A percentile compares a stretch with the other conserved stretches of the same genome.
phyloP scores from a whole-genome alignment of 768 basidiomycete genomes.

The Calocybe cyanea region DNA sequence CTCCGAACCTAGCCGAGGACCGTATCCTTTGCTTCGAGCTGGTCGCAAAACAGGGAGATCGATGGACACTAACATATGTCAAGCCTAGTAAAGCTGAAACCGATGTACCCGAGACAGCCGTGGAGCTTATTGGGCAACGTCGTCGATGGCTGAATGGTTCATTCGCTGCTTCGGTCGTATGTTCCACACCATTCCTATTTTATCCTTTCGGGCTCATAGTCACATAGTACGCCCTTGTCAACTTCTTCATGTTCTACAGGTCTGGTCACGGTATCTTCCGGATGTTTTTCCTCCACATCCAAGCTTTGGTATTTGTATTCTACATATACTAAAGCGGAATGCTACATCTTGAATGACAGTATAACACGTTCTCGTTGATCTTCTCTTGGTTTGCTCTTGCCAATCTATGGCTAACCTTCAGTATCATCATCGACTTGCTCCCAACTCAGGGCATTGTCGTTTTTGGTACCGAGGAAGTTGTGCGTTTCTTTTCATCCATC shows the following conservation, averaged over 20 bases:
- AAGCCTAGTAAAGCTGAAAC: slow-evolving; percentile 96
- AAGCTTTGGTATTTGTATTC: slow-evolving; percentile 65
- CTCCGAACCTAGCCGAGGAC: slow-evolving; percentile 65
- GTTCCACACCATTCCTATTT: slow-evolving; percentile 22
- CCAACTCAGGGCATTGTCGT: slow-evolving; percentile 50
- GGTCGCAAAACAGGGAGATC: slow-evolving; percentile 82
- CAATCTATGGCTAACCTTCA: slow-evolving; percentile 94
- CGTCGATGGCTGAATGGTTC: slow-evolving; percentile 97
- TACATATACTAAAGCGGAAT: not conserved
- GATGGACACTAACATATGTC: slow-evolving; percentile 87
- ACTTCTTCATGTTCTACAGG: slow-evolving; percentile 86
- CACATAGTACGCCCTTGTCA: slow-evolving; percentile 82
- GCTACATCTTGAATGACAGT: slow-evolving; percentile 38
- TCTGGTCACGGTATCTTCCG: slow-evolving; percentile 85
- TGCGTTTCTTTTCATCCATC: slow-evolving; percentile 34
- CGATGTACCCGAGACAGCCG: slow-evolving; percentile 91
- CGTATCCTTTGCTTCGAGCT: slow-evolving; percentile 97
- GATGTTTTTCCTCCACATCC: slow-evolving; percentile 96
- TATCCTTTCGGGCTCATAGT: slow-evolving; percentile 1
- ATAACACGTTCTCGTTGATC: slow-evolving; percentile 78
- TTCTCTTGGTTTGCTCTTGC: slow-evolving; percentile 94
- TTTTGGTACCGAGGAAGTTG: slow-evolving; percentile 70
- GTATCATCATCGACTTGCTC: slow-evolving; percentile 88
- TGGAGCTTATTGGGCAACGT: slow-evolving; percentile 92
- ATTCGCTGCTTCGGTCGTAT: slow-evolving; percentile 85